Conservation (phyloP, 2,329 filamentous ascomycete species). For the Leptoxyphium fumago region DNA sequence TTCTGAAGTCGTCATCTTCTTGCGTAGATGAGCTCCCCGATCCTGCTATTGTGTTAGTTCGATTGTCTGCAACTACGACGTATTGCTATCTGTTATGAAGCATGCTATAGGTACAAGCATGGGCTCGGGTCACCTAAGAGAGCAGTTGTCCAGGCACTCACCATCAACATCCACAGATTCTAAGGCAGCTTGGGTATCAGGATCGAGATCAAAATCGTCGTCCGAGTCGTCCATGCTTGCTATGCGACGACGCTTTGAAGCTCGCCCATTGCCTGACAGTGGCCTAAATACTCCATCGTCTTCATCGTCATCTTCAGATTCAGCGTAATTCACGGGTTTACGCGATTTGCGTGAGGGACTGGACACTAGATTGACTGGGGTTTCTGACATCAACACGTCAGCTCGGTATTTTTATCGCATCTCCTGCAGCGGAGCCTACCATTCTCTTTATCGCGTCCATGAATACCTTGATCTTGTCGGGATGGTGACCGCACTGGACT, state of each 20-base stretch:
- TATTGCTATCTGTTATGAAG: slow-evolving; percentile 31
- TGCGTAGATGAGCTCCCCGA: slow-evolving; percentile 17
- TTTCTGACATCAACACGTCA: slow-evolving; percentile 25
- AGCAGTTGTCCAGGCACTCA: slow-evolving; percentile 17
- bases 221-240: slow-evolving; percentile 52
- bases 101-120: too few relatives aligned
- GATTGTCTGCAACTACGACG: slow-evolving; percentile 1
- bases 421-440: slow-evolving; percentile 27
- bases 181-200: slow-evolving; percentile 40
- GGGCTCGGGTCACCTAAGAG: too few relatives aligned
- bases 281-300: slow-evolving; percentile 51
- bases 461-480: slow-evolving; percentile 38
- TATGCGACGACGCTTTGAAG: slow-evolving; percentile 45
- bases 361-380: slow-evolving; percentile 35
- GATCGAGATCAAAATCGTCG: slow-evolving; percentile 50
- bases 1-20: slow-evolving; percentile 44
- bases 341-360: slow-evolving; percentile 67
- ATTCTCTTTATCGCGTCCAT: slow-evolving; percentile 38
- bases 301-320: slow-evolving; percentile 65
- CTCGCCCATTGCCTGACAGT: slow-evolving; percentile 30
- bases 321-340: slow-evolving; percentile 64
- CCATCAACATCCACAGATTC: slow-evolving; percentile 52
- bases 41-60: too few relatives aligned
- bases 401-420: slow-evolving; percentile 25
- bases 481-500: slow-evolving; percentile 41